A percentile compares a stretch with the other conserved stretches of the same genome.
Evolutionary conservation across 2,329 filamentous ascomycete genomes (phyloP).

Genomic region (Exophiala aquamarina): DNA sequence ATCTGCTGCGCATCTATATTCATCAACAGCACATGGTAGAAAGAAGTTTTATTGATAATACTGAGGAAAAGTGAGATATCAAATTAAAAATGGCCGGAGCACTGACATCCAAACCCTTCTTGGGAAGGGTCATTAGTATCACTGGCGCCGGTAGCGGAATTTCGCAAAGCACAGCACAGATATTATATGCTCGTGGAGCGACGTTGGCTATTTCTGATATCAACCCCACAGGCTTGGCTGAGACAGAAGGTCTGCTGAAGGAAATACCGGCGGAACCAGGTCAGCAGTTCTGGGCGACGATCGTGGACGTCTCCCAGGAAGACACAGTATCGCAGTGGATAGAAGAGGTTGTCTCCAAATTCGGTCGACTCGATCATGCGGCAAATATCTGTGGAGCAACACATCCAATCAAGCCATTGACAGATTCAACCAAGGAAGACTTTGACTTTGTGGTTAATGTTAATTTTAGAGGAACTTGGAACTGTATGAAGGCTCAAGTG

Average conservation of each 20-base stretch:
- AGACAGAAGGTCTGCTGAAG: background rate
- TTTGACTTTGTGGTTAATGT: background rate
- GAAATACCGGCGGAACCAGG: background rate
- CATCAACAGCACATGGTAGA: too few relatives aligned
- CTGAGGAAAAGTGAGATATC: too few relatives aligned
- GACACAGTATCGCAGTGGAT: background rate
- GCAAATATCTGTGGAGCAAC: background rate
- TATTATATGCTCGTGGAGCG: background rate
- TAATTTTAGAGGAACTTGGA: background rate
- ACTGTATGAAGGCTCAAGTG: background rate
- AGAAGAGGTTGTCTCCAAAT: background rate
- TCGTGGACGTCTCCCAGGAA: background rate
- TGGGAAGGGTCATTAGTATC: background rate
- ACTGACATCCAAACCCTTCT: background rate
- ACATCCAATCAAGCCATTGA: background rate
- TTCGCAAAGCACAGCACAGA: background rate
- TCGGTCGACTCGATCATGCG: background rate
- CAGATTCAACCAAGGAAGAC: background rate
- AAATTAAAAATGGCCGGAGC: too few relatives aligned
- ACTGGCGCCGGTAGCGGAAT: background rate
- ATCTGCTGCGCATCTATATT: too few relatives aligned
- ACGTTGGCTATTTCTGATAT: background rate
- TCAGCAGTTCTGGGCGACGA: background rate
- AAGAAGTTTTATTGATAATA: too few relatives aligned
- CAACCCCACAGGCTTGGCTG: background rate